Base-by-base conservation (phyloP, 2,329 filamentous ascomycete genomes). In the Raffaelea arxii region DNA sequence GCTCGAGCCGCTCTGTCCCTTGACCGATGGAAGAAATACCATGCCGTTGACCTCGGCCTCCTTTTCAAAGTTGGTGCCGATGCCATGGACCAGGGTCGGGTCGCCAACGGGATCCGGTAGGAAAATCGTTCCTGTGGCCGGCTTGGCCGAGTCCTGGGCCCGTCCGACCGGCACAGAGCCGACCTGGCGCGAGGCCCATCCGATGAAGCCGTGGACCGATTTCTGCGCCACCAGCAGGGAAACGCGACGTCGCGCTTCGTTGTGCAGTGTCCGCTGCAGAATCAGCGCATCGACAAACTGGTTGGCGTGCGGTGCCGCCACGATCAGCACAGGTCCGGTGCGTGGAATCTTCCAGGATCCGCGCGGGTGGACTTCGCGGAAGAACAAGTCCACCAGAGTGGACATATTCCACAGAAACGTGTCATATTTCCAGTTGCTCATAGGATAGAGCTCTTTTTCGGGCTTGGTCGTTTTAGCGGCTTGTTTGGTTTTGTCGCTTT, bases 241-340 rank as follows among this genome's bases (percentile, higher is more conserved):
- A 49, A 95, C 87, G 46, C 92, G 86, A 55, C 92, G 86, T 54
- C 84, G 82, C 46, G 89, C 84, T 68, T 96, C 90, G 60, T 79
- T 83, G 54, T 87, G 85, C 48, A 97, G 78, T 14, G 89, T 88
- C 54, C 90, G 84, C 78, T 95, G 94, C 44, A 98, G 77, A 55
- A 97, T 85, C 44, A 98, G 76, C 46, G 89, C 91, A 60, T 98
- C 92, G 60, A 97, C 90, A 56, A 98, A 98, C 83, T 95, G 88
- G 64, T 98, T 98, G 50, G 91, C 91, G 72, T 98, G 92, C 54
- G 92, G 92, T 46, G 91, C 92, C 39, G 90, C 92, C 55, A 98
- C 92, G 59, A 98, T 92, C 49, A 98, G 86, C 52, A 98, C 79
- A 1, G 92, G 90, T 0, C 90, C 92, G 52, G 80, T 77, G 58